phyloP scores from a whole-genome alignment of 2,329 filamentous ascomycete species.

The Monosporascus sp. region DNA sequence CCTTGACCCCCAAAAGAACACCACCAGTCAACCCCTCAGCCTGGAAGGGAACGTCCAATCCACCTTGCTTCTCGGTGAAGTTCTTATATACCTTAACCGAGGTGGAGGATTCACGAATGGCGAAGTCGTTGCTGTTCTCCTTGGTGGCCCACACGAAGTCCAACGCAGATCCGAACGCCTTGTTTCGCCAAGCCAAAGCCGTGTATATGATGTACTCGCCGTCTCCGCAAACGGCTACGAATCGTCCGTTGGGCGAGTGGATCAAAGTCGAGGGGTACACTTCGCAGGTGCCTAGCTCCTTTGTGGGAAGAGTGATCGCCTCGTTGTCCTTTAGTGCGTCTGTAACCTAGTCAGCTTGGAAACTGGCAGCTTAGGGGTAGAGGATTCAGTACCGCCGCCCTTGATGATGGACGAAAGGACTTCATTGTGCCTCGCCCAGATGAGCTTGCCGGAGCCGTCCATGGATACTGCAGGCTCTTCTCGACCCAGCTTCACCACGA shows the following conservation, averaged over 20 bases:
- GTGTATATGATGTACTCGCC: conserved; percentile 99
- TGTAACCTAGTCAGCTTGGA: conserved; percentile 29
- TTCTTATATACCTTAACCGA: conserved; percentile 98
- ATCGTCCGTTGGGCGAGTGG: conserved; percentile 93
- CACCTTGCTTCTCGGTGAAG: conserved; percentile 85
- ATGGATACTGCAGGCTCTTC: conserved; percentile 98
- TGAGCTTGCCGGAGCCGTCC: conserved; percentile 91
- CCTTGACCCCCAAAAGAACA: conserved; percentile 87
- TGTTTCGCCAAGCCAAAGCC: conserved; percentile 92
- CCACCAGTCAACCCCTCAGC: conserved; percentile 88
- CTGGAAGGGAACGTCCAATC: conserved; percentile 90
- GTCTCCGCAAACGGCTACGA: conserved; percentile 78
- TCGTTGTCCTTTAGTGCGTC: conserved; percentile 87
- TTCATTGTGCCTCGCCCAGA: conserved; percentile 94
- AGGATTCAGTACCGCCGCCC: conserved; percentile 55
- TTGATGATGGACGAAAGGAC: conserved; percentile 95
- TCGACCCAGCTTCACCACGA: conserved; percentile 94
- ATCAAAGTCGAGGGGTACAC: conserved; percentile 92
- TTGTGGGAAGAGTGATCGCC: conserved; percentile 79
- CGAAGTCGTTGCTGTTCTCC: conserved; percentile 97
- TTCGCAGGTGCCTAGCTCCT: conserved; percentile 93
- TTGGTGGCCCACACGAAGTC: conserved; percentile 98
- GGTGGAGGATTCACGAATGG: conserved; percentile 88
- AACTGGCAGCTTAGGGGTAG: neutral
- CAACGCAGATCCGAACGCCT: conserved; percentile 89